A percentile compares a stretch with the other conserved stretches of the same genome.
phyloP scores from a whole-genome alignment of 495 filamentous ascomycete genomes.

The Neurospora sp. region DNA sequence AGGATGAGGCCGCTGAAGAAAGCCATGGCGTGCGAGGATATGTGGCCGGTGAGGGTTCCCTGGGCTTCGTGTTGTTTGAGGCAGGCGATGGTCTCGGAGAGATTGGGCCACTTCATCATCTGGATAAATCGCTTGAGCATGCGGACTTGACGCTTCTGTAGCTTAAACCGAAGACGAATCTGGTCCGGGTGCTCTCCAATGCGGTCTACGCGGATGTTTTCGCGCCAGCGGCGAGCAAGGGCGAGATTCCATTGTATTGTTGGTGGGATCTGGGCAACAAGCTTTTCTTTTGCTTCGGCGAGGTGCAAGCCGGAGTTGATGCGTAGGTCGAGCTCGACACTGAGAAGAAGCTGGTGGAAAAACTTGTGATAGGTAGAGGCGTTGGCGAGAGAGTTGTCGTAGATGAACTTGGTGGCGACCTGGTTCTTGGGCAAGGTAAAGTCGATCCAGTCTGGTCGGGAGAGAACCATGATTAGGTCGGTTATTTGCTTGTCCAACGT shows the following conservation, averaged over 20 bases:
- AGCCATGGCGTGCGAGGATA: conserved; percentile 57
- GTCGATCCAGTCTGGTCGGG: conserved; percentile 55
- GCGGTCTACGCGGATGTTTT: conserved; percentile 51
- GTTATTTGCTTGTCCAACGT: conserved; percentile 56
- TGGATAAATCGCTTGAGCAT: conserved; percentile 55
- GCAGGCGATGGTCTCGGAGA: conserved; percentile 46
- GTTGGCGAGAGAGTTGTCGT: conserved; percentile 30
- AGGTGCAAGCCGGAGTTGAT: conserved; percentile 45
- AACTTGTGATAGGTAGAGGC: conserved; percentile 43
- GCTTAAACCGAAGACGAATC: conserved; percentile 49
- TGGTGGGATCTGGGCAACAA: conserved; percentile 49
- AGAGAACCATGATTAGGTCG: conserved; percentile 55
- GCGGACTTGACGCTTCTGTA: conserved; percentile 47
- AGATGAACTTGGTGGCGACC: conserved; percentile 53
- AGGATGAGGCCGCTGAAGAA: conserved; percentile 63
- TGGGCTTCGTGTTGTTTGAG: conserved; percentile 47
- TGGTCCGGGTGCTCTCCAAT: conserved; percentile 30
- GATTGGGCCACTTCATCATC: conserved; percentile 66
- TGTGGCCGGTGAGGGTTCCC: conserved; percentile 40
- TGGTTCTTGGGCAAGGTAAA: conserved; percentile 55
- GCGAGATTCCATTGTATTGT: conserved; percentile 60
- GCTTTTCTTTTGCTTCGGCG: conserved; percentile 43
- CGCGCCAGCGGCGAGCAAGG: conserved; percentile 56
- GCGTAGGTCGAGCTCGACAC: conserved; percentile 55
- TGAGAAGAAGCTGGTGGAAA: conserved; percentile 63